Conservation (phyloP, 2,329 filamentous ascomycete genomes). For the Penicillium occitanis region DNA sequence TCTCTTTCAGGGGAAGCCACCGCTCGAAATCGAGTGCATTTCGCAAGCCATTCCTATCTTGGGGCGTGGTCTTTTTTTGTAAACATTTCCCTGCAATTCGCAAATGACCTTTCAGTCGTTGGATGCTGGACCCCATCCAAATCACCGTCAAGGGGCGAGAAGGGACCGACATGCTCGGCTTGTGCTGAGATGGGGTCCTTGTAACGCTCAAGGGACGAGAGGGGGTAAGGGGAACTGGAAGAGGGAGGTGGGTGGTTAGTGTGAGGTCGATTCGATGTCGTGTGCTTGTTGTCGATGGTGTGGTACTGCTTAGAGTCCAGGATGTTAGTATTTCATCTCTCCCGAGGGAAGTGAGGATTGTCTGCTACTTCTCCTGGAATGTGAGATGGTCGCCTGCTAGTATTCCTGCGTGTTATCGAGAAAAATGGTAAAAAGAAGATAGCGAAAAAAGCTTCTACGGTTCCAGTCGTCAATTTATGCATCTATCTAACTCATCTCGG, state of each 20-base stretch:
- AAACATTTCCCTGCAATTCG: not conserved
- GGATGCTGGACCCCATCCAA: not conserved
- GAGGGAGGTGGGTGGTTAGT: not conserved
- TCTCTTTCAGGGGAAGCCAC: not conserved
- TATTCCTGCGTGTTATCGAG: not conserved
- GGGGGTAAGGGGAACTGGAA: not conserved
- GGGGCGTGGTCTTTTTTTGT: not conserved
- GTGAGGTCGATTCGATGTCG: not conserved
- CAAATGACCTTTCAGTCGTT: not conserved
- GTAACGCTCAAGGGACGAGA: not conserved
- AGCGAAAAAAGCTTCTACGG: not conserved
- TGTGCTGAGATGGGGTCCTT: not conserved
- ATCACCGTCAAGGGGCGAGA: not conserved
- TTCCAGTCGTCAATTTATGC: not conserved
- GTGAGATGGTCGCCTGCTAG: not conserved
- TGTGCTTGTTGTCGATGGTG: not conserved
- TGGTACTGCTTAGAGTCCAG: not conserved
- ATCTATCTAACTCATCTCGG: not conserved
- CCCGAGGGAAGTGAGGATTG: not conserved
- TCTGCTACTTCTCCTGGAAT: not conserved
- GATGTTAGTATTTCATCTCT: not conserved
- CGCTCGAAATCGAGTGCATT: not conserved
- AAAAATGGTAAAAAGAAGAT: not conserved
- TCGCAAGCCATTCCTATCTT: not conserved
- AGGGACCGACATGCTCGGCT: not conserved